Evolutionary conservation across 805 yeast species (phyloP).

Genomic region (Myxozyma udenii): DNA sequence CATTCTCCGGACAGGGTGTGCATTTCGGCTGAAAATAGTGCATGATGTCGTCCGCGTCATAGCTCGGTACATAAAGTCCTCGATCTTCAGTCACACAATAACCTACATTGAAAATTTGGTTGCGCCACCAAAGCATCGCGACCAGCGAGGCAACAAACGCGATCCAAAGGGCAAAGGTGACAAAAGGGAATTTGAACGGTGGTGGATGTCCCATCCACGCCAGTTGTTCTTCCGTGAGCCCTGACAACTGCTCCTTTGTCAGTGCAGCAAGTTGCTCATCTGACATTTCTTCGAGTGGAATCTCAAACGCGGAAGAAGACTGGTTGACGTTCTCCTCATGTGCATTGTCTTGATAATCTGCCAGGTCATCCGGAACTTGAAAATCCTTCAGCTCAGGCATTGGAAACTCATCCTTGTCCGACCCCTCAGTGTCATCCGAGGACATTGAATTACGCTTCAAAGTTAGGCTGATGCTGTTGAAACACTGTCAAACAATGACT

Average conservation of each 20-base stretch:
- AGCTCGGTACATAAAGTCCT: constrained; percentile 4
- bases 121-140: constrained; percentile 15
- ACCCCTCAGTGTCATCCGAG: not conserved
- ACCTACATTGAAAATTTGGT: constrained; percentile 11
- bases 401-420: not conserved
- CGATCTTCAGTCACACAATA: constrained; percentile 20
- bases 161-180: constrained; percentile 9
- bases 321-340: no score
- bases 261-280: not conserved
- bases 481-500: not conserved
- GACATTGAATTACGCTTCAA: not conserved
- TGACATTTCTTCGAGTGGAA: no score
- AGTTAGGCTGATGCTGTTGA: not conserved
- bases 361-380: not conserved
- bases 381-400: not conserved
- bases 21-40: constrained; percentile 56
- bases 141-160: not conserved
- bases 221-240: not conserved
- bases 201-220: constrained; percentile 10
- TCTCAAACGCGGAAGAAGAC: no score
- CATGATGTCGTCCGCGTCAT: constrained; percentile 7
- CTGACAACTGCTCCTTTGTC: constrained; percentile 14
- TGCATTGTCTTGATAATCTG: not conserved
- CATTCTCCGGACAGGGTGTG: constrained; percentile 75
- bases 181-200: constrained; percentile 10